phyloP scores from a whole-genome alignment of 1,139 yeast species.

The Debaryomyces singareniensis region DNA sequence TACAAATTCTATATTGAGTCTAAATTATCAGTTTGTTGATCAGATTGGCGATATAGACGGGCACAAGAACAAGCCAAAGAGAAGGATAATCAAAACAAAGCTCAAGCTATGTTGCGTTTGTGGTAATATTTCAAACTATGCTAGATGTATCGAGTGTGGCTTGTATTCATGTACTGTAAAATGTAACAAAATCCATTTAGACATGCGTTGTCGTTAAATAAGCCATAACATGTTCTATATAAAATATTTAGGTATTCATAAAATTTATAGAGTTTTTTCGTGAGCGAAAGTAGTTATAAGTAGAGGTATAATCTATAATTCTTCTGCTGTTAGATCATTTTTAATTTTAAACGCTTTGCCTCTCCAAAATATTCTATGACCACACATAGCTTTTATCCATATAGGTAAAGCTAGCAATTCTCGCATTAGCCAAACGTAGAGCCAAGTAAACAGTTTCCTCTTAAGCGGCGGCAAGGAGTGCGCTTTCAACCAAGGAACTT shows the following conservation, averaged over 20 bases:
- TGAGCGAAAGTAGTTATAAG: too few relatives aligned
- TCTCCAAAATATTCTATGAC: slow-evolving; percentile 79
- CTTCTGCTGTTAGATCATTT: slow-evolving; percentile 73
- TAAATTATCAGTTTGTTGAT: slow-evolving; percentile 38
- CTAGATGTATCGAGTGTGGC: slow-evolving; percentile 38
- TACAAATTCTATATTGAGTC: slow-evolving; percentile 34
- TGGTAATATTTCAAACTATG: slow-evolving; percentile 31
- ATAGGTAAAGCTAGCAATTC: slow-evolving; percentile 77
- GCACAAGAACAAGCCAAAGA: slow-evolving; percentile 9
- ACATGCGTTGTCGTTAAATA: slow-evolving; percentile 33
- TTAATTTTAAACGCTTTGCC: slow-evolving; percentile 69
- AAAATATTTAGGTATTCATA: background rate
- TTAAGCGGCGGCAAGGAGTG: slow-evolving; percentile 9
- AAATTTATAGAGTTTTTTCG: too few relatives aligned
- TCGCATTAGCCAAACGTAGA: slow-evolving; percentile 54
- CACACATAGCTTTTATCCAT: slow-evolving; percentile 77
- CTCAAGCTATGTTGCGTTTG: slow-evolving; percentile 39
- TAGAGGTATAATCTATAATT: slow-evolving; percentile 22
- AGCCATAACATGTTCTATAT: background rate
- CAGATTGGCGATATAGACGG: slow-evolving; percentile 17
- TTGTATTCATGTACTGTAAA: slow-evolving; percentile 36
- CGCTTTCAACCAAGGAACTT: slow-evolving; percentile 26
- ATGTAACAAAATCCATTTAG: slow-evolving; percentile 36
- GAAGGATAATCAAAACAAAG: slow-evolving; percentile 25
- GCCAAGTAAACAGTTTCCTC: slow-evolving; percentile 18